phyloP scores from a whole-genome alignment of 257 asterid species.

The Fraxinus excelsior region DNA sequence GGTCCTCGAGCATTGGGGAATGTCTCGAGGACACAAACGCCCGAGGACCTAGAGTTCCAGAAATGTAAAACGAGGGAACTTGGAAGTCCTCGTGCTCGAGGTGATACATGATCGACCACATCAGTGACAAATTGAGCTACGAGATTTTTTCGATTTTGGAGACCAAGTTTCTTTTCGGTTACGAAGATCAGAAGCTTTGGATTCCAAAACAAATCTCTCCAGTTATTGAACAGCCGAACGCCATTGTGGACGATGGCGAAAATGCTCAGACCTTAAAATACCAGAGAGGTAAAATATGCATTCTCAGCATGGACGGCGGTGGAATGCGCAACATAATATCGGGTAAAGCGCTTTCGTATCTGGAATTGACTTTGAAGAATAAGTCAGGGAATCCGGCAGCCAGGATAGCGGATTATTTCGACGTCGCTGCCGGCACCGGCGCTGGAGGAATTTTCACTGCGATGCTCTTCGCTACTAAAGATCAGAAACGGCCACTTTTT shows the following conservation, averaged over 20 bases:
- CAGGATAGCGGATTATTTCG: slow-evolving; percentile 83
- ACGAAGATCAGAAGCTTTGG: slow-evolving; percentile 83
- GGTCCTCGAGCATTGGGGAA: too few species aligned
- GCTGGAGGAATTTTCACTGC: slow-evolving; percentile 87
- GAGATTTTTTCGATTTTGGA: slow-evolving; percentile 92
- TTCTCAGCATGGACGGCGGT: slow-evolving; percentile 81
- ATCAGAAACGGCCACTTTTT: slow-evolving; percentile 62
- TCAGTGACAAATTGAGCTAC: slow-evolving; percentile 87
- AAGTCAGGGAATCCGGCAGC: slow-evolving; percentile 82
- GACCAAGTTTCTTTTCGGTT: slow-evolving; percentile 85
- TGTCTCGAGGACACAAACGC: too few species aligned
- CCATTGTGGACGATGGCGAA: slow-evolving; percentile 25
- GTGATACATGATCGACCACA: too few species aligned
- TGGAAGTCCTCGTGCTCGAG: too few species aligned
- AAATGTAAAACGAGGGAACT: too few species aligned
- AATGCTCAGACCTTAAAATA: slow-evolving; percentile 50
- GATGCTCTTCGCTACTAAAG: slow-evolving; percentile 79
- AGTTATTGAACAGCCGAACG: slow-evolving; percentile 24
- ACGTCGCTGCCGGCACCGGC: slow-evolving; percentile 91
- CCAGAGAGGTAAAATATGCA: slow-evolving; percentile 83
- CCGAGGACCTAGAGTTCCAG: too few species aligned
- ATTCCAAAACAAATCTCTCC: slow-evolving; percentile 52
- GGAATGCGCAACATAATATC: slow-evolving; percentile 79
- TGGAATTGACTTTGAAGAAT: slow-evolving; percentile 70
- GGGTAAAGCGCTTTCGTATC: slow-evolving; percentile 73